Conservation (phyloP, 257 asterid species). For the Solanum lycopersicoides region DNA sequence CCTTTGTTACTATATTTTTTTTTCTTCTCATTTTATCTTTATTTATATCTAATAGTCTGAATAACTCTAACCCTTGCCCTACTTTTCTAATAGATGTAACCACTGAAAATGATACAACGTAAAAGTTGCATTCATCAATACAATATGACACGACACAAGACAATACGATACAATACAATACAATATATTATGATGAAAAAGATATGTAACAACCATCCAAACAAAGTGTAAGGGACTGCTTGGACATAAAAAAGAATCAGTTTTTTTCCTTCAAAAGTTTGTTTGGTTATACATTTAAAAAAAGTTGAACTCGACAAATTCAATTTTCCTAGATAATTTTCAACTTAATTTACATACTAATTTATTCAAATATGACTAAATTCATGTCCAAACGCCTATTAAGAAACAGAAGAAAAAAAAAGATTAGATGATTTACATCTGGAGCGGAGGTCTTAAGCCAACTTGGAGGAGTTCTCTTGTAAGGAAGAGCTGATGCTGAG, state of each 20-base stretch:
- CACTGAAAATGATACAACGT: background rate
- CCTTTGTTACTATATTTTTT: background rate
- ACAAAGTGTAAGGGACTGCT: background rate
- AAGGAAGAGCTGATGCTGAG: conserved; percentile 27
- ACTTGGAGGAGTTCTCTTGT: conserved; percentile 74
- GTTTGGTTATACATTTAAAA: background rate
- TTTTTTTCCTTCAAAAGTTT: background rate
- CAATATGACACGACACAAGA: background rate
- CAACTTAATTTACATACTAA: background rate
- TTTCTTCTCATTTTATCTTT: background rate
- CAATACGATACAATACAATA: no score
- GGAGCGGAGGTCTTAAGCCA: conserved; percentile 34
- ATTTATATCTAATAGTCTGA: background rate
- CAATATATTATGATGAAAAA: background rate
- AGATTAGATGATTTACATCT: conserved; percentile 11
- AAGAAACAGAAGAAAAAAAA: background rate
- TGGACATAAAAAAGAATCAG: background rate
- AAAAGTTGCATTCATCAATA: background rate
- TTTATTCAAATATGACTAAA: background rate
- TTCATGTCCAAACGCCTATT: background rate
- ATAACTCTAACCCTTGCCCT: background rate
- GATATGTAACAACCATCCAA: background rate
- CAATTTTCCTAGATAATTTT: background rate
- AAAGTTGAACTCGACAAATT: background rate
- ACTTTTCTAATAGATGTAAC: background rate